Conservation (phyloP, 768 basidiomycete species). For the Phallus indusiatus region DNA sequence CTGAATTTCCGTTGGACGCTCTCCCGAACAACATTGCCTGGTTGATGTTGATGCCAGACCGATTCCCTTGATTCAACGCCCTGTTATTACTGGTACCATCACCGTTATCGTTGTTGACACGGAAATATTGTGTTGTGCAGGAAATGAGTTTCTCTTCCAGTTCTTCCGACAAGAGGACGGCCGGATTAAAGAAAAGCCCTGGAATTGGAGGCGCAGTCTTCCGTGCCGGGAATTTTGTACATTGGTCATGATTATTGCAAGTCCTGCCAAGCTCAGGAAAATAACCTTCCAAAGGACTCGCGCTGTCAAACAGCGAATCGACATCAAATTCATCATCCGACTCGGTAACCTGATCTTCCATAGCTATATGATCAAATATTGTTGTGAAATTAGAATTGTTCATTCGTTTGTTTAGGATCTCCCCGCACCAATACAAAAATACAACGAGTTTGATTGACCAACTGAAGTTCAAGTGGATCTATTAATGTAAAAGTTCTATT, state of each 20-base stretch:
- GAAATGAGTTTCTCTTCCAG: constrained; percentile 38
- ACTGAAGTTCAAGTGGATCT: too few species aligned
- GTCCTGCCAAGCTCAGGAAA: not conserved
- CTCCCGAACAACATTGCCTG: constrained; percentile 86
- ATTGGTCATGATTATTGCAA: too few species aligned
- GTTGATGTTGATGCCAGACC: constrained; percentile 45
- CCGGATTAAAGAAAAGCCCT: constrained; percentile 54
- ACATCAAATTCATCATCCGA: constrained; percentile 3
- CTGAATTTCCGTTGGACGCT: constrained; percentile 20
- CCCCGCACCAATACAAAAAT: too few species aligned
- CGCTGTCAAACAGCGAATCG: constrained; percentile 8
- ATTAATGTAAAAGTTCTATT: too few species aligned
- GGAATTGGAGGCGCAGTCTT: constrained; percentile 46
- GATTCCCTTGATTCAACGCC: too few species aligned
- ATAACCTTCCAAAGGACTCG: not conserved
- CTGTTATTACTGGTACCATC: constrained; percentile 35
- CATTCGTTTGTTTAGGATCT: too few species aligned
- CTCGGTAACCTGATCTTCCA: not conserved
- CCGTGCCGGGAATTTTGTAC: too few species aligned
- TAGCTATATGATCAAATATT: too few species aligned
- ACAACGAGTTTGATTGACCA: too few species aligned
- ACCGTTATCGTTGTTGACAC: constrained; percentile 19
- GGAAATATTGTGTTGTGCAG: constrained; percentile 36
- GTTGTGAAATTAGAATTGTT: too few species aligned
- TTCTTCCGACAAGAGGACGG: constrained; percentile 38